Conservation (phyloP, 176 grass and related monocot species). For the Oryza longistaminata region DNA sequence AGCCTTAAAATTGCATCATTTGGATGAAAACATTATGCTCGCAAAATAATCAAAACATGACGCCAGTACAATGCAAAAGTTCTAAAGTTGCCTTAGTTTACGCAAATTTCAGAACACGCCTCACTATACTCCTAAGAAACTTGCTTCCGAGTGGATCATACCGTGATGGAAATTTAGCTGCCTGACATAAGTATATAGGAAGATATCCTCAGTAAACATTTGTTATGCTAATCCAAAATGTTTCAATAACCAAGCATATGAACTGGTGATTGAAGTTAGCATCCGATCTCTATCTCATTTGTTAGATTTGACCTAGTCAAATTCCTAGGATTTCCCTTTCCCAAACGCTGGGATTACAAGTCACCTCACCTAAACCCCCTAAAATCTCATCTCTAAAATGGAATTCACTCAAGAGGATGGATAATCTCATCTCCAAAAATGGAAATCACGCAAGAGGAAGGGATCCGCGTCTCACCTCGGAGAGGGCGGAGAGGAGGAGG, state of each 20-base stretch:
- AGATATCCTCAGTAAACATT: background rate
- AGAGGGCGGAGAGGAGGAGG: slow-evolving; percentile 86
- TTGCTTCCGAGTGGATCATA: too few relatives aligned
- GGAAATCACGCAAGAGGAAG: background rate
- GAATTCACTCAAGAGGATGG: too few relatives aligned
- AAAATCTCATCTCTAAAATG: background rate
- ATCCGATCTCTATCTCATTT: background rate
- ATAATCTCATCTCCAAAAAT: background rate
- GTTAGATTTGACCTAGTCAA: background rate
- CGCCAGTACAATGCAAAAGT: background rate
- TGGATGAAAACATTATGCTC: background rate
- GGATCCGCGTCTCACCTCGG: slow-evolving; percentile 55
- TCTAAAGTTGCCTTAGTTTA: background rate
- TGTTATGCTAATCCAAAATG: background rate
- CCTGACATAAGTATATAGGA: too few relatives aligned
- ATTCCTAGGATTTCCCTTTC: background rate
- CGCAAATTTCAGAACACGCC: too few relatives aligned
- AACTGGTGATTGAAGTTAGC: background rate
- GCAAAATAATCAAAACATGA: background rate
- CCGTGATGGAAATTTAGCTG: too few relatives aligned
- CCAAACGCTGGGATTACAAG: background rate
- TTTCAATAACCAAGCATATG: background rate
- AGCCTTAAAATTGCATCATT: background rate
- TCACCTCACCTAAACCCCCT: background rate
- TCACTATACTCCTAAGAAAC: too few relatives aligned